Evolutionary conservation across 2,329 filamentous ascomycete genomes (phyloP), one percentile per base, ranked within the genome.

Genomic region (Beauveria brongniartii): DNA sequence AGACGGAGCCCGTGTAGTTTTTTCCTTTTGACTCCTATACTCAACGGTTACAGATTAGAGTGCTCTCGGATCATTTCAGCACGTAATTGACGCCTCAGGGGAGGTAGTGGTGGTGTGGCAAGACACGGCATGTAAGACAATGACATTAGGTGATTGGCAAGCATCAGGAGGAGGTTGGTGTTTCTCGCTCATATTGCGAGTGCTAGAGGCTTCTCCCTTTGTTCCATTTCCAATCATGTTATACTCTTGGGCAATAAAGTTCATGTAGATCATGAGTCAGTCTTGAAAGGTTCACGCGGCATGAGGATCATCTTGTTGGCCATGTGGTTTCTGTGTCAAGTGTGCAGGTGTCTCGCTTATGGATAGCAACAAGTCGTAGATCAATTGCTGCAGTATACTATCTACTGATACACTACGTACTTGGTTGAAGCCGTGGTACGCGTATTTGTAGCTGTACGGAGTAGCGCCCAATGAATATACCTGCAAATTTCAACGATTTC

Each of bases 91-190:
- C 44, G 16, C 40, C 16, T 8, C 51, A 20, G 46, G 24, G 20
- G 22, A 16, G 46, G 2, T 18, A n/a, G 44, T 55, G 55, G 18
- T 34, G 43, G 28, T 30, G 10, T 34, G 50, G 40, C 50, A 37
- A 59, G 50, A 59, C 50, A 59, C 50, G 48, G 57, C n/a, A 59
- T 34, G 56, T 34, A 22, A 59, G 57, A 59, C 57, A 59, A 30
- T 44, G 20, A 24, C 16, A 40, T n/a, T 53, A 14, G 41, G 24
- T 20, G 18, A 34, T 12, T 34, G 41, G 40, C 9, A 48, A 16
- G 9, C 18, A 20, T 9, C 5, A n/a, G 41, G 30, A 44, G 1
- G 20, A 56, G 40, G 52, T 28, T 53, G 50, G 34, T 37, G 14
- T 34, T 34, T 0, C 30, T 34, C 30, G 12, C 30, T 34, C 30